Percentiles rank a stretch among this genome's conserved stretches.
Evolutionary conservation across 1,284 basidiomycete species (phyloP).

Genomic region (Chalciporus piperatoides): DNA sequence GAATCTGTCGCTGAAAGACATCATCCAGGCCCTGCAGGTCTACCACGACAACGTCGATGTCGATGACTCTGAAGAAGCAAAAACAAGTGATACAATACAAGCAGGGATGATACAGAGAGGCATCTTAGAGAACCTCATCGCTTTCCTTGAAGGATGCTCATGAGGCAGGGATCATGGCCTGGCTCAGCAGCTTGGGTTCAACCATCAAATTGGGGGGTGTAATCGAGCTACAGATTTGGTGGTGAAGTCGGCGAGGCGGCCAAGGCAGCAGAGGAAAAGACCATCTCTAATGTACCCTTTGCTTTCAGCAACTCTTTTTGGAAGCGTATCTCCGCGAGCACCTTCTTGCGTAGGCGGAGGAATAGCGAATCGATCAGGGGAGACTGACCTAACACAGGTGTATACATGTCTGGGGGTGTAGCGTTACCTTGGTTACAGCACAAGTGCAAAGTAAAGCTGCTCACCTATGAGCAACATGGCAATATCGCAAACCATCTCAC

Average conservation of each 20-base stretch:
- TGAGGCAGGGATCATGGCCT: slow-evolving; percentile 10
- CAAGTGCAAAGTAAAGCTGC: slow-evolving; percentile 26
- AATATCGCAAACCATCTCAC: slow-evolving; percentile 83
- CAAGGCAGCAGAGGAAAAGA: slow-evolving; percentile 65
- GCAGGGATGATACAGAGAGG: slow-evolving; percentile 56
- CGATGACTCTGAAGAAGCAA: slow-evolving; percentile 32
- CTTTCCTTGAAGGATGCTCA: slow-evolving; percentile 50
- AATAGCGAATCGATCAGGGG: slow-evolving; percentile 90
- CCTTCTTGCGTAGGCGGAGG: slow-evolving; percentile 77
- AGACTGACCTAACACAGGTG: slow-evolving; percentile 87
- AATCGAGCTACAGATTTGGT: slow-evolving; percentile 19
- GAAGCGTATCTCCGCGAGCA: slow-evolving; percentile 85
- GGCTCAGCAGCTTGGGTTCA: not conserved
- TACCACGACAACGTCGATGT: slow-evolving; percentile 74
- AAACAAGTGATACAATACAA: slow-evolving; percentile 25
- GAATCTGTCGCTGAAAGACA: slow-evolving; percentile 60
- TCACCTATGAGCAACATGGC: slow-evolving; percentile 80
- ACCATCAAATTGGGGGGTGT: slow-evolving; percentile 2
- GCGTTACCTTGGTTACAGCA: not conserved
- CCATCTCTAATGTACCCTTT: slow-evolving; percentile 91
- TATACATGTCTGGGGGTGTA: slow-evolving; percentile 76
- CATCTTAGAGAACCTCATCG: slow-evolving; percentile 67
- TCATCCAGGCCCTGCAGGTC: slow-evolving; percentile 61
- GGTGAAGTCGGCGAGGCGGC: slow-evolving; percentile 22
- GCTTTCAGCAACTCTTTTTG: slow-evolving; percentile 84